phyloP scores from a whole-genome alignment of 345 rosid genomes.

The Euclidium syriacum region DNA sequence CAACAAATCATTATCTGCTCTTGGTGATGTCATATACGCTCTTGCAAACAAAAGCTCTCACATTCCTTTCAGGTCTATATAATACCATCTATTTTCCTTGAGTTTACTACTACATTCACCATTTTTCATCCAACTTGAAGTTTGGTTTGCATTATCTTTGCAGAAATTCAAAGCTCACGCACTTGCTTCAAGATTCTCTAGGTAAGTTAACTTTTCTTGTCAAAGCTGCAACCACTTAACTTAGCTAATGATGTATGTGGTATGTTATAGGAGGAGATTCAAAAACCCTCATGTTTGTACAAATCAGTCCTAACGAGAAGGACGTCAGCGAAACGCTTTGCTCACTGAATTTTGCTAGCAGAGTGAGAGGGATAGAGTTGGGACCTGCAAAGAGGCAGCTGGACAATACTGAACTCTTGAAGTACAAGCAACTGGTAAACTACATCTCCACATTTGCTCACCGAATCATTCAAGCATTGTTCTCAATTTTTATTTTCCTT shows the following conservation, averaged over 20 bases:
- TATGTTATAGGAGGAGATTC: conserved; percentile 83
- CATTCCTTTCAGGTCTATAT: conserved; percentile 74
- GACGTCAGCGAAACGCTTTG: conserved; percentile 82
- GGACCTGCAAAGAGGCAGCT: conserved; percentile 87
- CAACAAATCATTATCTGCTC: conserved; percentile 92
- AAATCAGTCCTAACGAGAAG: conserved; percentile 86
- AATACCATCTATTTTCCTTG: background rate
- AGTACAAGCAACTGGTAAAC: conserved; percentile 80
- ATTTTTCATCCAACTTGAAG: background rate
- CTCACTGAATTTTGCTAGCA: conserved; percentile 92
- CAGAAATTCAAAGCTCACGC: conserved; percentile 98
- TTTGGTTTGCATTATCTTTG: conserved; percentile 21
- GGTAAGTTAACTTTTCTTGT: conserved; percentile 39
- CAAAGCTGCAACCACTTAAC: background rate
- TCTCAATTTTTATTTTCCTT: background rate
- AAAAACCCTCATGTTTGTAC: conserved; percentile 93
- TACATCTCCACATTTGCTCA: conserved; percentile 2
- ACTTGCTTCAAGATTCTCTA: conserved; percentile 92
- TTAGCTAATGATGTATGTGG: no score
- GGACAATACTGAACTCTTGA: conserved; percentile 68
- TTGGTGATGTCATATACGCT: conserved; percentile 96
- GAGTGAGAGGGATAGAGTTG: conserved; percentile 93
- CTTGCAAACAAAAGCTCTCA: conserved; percentile 91
- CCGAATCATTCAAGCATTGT: background rate
- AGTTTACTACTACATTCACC: background rate